Base-by-base conservation (phyloP, 169 alveolate species). In the Plasmodium cynomolgi region DNA sequence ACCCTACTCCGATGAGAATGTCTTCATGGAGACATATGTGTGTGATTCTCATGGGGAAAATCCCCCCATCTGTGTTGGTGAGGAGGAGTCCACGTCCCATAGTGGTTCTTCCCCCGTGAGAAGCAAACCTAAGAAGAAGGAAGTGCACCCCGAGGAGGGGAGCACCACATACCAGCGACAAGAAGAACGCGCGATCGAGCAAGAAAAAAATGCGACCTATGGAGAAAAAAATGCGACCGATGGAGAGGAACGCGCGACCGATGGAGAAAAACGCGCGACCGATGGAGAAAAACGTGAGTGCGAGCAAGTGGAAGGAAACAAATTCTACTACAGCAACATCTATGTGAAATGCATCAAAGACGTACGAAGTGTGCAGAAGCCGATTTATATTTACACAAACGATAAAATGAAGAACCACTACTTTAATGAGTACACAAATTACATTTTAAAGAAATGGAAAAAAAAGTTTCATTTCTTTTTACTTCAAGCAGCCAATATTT, bases 321-420 rank as follows among this genome's bases (percentile, higher is more conserved):
- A 72, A 4, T 34, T 86, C 41, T 13, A 86, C 72, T 86, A 86
- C 23, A 77, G 86, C 29, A 86, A 86, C 44, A 86, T 86, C 11
- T 86, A 86, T 11, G 71, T 86, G 62, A 74, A 54, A 34, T 86
- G 93, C 47, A 84, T 86, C n/a, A 86, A 77, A 74, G 31, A 86
- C 62, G 47, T 71, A 31, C 15, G 68, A 7, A 86, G 93, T 44
- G 34, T 58, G 8, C 93, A 86, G 71, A 86, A 86, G 31, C 93
- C 93, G 11, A 74, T 86, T 9, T 86, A 86, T 50, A 77, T 86
- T 56, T 86, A 86, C 34, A 86, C 93, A 9, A 86, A 86, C 33
- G 93, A 86, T 56, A 86, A 86, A 34, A 86, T 86, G 93, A 86
- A 86, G 81, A 86, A 86, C n/a, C 93, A 86, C 71, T 86, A 86